phyloP scores from a whole-genome alignment of 768 basidiomycete genomes.

The Goffeauzyma gilvescens region DNA sequence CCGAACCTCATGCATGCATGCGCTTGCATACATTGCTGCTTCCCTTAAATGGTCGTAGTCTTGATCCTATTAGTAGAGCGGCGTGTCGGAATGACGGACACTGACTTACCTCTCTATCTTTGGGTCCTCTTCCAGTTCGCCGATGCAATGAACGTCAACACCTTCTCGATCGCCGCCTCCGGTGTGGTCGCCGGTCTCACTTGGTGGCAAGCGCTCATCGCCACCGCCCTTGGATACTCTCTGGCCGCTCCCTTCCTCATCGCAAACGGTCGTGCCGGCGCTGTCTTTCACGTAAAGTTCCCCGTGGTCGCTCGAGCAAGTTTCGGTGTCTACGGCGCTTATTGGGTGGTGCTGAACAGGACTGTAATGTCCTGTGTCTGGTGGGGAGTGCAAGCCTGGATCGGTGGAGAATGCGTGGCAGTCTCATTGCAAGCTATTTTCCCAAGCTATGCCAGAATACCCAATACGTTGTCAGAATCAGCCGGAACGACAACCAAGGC shows the following conservation, averaged over 20 bases:
- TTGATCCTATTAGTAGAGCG: too few species aligned
- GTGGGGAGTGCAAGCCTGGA: conserved; percentile 40
- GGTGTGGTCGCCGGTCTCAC: conserved; percentile 36
- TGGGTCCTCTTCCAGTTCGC: conserved; percentile 46
- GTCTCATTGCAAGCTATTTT: conserved; percentile 59
- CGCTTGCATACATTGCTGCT: conserved; percentile 1
- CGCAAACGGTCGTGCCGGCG: conserved; percentile 58
- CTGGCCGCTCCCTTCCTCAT: conserved; percentile 52
- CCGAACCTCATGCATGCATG: conserved; percentile 18
- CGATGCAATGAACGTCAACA: conserved; percentile 40
- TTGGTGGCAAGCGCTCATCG: conserved; percentile 75
- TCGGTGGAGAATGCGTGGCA: conserved; percentile 60
- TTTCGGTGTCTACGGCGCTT: conserved; percentile 57
- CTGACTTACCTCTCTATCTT: too few species aligned
- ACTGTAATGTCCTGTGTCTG: conserved; percentile 25
- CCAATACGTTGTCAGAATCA: conserved; percentile 47
- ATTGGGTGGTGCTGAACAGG: conserved; percentile 52
- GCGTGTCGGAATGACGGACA: too few species aligned
- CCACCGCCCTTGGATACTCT: conserved; percentile 37
- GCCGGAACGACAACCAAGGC: conserved; percentile 40
- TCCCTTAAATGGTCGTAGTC: too few species aligned
- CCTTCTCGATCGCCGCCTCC: conserved; percentile 30
- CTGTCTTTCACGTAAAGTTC: conserved; percentile 50
- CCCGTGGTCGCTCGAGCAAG: conserved; percentile 39
- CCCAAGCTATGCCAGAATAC: conserved; percentile 38